Evolutionary conservation across 805 yeast genomes (phyloP).

Genomic region (Metschnikowia peoriensis): DNA sequence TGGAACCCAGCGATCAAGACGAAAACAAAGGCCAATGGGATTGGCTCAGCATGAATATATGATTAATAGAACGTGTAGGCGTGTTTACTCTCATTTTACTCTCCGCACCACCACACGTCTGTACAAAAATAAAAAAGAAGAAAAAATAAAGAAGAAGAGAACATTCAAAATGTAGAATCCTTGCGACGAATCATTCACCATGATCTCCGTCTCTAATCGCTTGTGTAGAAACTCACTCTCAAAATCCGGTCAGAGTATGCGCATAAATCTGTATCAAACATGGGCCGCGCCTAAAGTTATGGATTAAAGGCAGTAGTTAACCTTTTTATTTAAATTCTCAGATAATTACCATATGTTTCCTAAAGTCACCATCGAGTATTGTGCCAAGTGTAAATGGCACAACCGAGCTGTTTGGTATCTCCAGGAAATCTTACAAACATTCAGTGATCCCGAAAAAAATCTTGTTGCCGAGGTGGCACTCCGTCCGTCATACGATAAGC

Average conservation of each 20-base stretch:
- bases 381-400: slow-evolving; percentile 87
- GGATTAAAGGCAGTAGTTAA: too few species aligned
- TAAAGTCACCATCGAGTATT: slow-evolving; percentile 65
- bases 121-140: too few species aligned
- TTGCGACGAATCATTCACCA: too few species aligned
- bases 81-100: background rate
- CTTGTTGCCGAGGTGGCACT: slow-evolving; percentile 40
- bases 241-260: too few species aligned
- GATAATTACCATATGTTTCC: slow-evolving; percentile 37
- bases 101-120: background rate
- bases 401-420: slow-evolving; percentile 84
- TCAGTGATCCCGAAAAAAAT: slow-evolving; percentile 42
- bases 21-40: slow-evolving; percentile 38
- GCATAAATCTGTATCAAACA: too few species aligned
- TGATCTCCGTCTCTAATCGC: too few species aligned
- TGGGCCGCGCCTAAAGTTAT: too few species aligned
- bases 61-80: slow-evolving; percentile 6
- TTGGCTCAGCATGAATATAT: slow-evolving; percentile 46
- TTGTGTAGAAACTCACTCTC: too few species aligned
- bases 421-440: slow-evolving; percentile 84
- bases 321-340: too few species aligned
- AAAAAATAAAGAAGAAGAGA: too few species aligned
- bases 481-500: slow-evolving; percentile 24
- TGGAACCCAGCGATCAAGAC: slow-evolving; percentile 12
- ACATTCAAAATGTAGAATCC: too few species aligned